Evolutionary conservation across 768 basidiomycete genomes (phyloP).

Genomic region (Lactarius tabidus): DNA sequence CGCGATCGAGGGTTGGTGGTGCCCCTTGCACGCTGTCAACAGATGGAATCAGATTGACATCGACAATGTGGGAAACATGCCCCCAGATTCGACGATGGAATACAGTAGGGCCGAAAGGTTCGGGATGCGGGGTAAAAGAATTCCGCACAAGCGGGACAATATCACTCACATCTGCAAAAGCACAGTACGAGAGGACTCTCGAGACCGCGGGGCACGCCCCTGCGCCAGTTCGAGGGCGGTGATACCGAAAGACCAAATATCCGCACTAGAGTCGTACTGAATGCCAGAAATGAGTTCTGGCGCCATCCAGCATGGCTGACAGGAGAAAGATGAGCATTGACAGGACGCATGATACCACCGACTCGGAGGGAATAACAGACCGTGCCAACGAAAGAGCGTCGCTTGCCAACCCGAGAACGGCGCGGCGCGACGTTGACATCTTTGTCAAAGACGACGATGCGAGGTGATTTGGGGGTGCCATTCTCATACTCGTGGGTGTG

Average conservation of each 20-base stretch:
- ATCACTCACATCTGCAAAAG: constrained; percentile 64
- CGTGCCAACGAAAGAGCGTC: constrained; percentile 91
- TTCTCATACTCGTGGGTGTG: constrained; percentile 30
- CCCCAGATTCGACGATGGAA: neutral
- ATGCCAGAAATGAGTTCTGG: constrained; percentile 87
- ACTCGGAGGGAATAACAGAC: constrained; percentile 43
- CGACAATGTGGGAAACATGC: neutral
- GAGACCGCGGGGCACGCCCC: constrained; percentile 81
- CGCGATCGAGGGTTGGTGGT: constrained; percentile 72
- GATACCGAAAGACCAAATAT: constrained; percentile 96
- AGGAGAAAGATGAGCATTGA: neutral
- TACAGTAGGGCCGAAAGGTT: neutral
- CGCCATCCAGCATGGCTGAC: constrained; percentile 92
- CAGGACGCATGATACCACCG: neutral
- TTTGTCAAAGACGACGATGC: constrained; percentile 36
- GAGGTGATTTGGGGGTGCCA: constrained; percentile 25
- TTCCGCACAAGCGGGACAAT: neutral
- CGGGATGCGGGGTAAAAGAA: neutral
- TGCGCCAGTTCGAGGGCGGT: constrained; percentile 89
- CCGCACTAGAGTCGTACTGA: constrained; percentile 80
- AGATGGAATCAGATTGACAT: constrained; percentile 1
- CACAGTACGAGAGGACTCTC: constrained; percentile 68
- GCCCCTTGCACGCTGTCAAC: constrained; percentile 64
- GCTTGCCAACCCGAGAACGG: constrained; percentile 59
- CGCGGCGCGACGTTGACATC: constrained; percentile 10